Percentiles rank a stretch among this genome's conserved stretches.
Conservation (phyloP, 225 moss, liverwort and hornwort genomes). For the Thuidium tamariscinum region DNA sequence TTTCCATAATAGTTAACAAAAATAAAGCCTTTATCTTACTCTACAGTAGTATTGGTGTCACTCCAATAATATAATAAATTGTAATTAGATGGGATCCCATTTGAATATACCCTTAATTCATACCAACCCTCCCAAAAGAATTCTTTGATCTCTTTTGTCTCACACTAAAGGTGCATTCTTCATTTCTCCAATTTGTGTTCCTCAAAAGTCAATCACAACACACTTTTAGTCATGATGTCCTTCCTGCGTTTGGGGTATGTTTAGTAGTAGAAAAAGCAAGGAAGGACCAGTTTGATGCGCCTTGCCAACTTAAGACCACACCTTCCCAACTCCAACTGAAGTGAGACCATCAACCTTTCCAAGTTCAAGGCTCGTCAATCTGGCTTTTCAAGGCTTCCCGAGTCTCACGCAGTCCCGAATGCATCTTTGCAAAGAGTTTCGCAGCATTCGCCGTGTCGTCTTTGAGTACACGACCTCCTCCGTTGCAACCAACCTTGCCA, state of each 20-base stretch:
- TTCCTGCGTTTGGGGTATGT: rapidly evolving
- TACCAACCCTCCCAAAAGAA: background rate
- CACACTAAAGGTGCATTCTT: background rate
- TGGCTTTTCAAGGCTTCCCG: no score
- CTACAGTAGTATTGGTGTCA: no score
- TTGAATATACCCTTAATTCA: background rate
- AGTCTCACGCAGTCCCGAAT: no score
- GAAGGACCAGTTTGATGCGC: no score
- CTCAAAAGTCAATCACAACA: no score
- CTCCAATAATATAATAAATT: background rate
- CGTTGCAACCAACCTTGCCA: background rate
- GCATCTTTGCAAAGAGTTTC: no score
- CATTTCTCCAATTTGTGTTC: background rate
- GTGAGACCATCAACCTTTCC: background rate
- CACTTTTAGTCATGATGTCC: background rate
- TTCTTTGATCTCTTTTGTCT: background rate
- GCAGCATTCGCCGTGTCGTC: background rate
- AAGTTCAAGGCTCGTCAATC: background rate
- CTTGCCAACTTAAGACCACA: no score
- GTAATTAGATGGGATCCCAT: background rate
- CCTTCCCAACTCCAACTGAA: background rate
- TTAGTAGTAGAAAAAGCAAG: background rate
- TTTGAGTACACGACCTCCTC: no score
- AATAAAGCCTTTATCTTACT: rapidly evolving
- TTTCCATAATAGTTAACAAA: background rate